These are phyloP conservation scores for Sarocladiaceae sp. DNA, from an alignment of 2,329 filamentous ascomycete species.

Conservation along the genomic window DNA sequence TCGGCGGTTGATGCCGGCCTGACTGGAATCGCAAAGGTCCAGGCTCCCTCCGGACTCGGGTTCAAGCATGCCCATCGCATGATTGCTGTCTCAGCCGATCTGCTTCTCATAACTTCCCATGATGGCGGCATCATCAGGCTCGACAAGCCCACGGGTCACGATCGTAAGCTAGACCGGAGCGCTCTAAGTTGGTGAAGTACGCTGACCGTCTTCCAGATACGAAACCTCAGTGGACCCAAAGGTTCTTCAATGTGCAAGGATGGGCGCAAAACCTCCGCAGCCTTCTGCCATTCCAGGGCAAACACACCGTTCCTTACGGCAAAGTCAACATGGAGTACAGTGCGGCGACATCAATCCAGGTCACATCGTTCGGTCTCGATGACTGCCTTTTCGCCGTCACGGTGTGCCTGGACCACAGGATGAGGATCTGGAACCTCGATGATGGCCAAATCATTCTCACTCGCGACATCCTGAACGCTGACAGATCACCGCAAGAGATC, in stretches of 20 bases:
- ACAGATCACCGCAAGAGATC: slow-evolving; percentile 61
- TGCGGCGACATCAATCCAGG: slow-evolving; percentile 60
- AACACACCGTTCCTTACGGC: slow-evolving; percentile 59
- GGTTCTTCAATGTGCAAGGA: slow-evolving; percentile 68
- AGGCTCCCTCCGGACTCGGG: slow-evolving; percentile 66
- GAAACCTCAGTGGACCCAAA: slow-evolving; percentile 58
- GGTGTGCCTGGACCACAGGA: slow-evolving; percentile 80
- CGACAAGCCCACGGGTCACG: slow-evolving; percentile 50
- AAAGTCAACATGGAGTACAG: slow-evolving; percentile 63
- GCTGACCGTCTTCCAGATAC: slow-evolving; percentile 17
- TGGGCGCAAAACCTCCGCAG: slow-evolving; percentile 66
- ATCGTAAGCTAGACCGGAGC: slow-evolving; percentile 30
- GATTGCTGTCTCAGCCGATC: slow-evolving; percentile 66
- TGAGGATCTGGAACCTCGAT: slow-evolving; percentile 87
- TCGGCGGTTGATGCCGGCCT: slow-evolving; percentile 68
- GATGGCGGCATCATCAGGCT: slow-evolving; percentile 74
- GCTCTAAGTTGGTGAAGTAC: no score
- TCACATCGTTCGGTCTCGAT: slow-evolving; percentile 46
- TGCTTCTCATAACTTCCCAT: slow-evolving; percentile 75
- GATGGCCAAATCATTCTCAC: slow-evolving; percentile 73
- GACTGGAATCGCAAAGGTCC: slow-evolving; percentile 73
- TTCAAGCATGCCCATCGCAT: slow-evolving; percentile 80
- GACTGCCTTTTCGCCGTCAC: slow-evolving; percentile 62
- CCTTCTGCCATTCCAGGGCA: slow-evolving; percentile 62
- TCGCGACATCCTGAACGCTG: slow-evolving; percentile 71